These are phyloP conservation scores for Trypanosoma boissoni DNA, from an alignment of 208 protist species.

Conservation along the genomic window DNA sequence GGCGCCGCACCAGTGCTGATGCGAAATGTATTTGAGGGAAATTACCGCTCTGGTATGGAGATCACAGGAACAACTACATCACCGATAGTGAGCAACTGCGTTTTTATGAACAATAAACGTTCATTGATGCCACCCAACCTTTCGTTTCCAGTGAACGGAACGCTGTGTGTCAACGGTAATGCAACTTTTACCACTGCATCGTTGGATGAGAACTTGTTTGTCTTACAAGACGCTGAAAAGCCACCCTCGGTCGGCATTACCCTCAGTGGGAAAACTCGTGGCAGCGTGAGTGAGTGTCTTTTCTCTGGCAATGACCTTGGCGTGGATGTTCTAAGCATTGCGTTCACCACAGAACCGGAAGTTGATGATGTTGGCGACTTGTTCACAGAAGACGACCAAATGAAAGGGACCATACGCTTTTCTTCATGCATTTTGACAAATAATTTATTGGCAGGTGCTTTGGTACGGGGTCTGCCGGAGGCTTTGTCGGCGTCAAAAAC, in stretches of 20 bases:
- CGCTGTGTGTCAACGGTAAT: conserved; percentile 29
- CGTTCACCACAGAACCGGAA: too few relatives aligned
- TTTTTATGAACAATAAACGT: conserved; percentile 36
- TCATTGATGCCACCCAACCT: not conserved
- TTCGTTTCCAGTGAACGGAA: conserved; percentile 26
- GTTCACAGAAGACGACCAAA: not conserved
- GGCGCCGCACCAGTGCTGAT: conserved; percentile 53
- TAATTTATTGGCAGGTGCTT: conserved; percentile 44
- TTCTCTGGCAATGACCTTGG: conserved; percentile 21
- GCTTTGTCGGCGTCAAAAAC: not conserved
- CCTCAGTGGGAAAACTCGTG: conserved; percentile 26
- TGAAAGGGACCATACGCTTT: not conserved
- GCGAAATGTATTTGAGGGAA: conserved; percentile 71
- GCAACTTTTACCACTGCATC: conserved; percentile 22
- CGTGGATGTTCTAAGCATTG: conserved; percentile 1
- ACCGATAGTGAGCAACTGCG: conserved; percentile 43
- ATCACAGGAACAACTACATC: conserved; percentile 48
- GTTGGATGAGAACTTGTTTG: not conserved
- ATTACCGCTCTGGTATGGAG: conserved; percentile 66
- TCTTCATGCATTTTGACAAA: conserved; percentile 30
- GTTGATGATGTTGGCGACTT: too few relatives aligned
- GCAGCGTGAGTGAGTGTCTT: conserved; percentile 14
- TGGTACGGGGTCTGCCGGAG: conserved; percentile 32
- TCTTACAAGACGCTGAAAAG: too few relatives aligned
- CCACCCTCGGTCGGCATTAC: conserved; percentile 58